Conservation (phyloP, 2,329 filamentous ascomycete genomes). For the Calonectria naviculata region DNA sequence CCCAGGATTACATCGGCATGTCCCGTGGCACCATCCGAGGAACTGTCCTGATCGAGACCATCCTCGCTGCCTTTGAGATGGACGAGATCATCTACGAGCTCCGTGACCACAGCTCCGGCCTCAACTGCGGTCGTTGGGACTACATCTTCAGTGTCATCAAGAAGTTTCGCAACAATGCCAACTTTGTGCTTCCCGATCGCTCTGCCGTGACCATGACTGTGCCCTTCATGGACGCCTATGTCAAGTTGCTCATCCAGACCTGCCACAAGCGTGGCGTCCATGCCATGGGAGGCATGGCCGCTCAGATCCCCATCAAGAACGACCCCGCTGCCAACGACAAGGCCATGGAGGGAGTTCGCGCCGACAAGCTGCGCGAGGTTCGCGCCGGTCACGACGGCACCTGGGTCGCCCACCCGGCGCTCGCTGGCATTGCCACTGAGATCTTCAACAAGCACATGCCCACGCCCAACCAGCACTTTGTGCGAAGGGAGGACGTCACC, state of each 20-base stretch:
- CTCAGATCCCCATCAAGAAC: constrained; percentile 98
- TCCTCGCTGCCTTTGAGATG: constrained; percentile 98
- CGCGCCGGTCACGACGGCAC: constrained; percentile 95
- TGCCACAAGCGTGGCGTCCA: constrained; percentile 98
- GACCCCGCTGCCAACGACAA: constrained; percentile 90
- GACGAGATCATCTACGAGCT: constrained; percentile 99
- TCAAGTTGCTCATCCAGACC: constrained; percentile 97
- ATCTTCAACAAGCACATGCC: constrained; percentile 99
- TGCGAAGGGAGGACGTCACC: constrained; percentile 88
- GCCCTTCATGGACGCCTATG: constrained; percentile 97
- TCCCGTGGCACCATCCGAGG: constrained; percentile 91
- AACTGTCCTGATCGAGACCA: constrained; percentile 97
- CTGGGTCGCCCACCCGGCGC: constrained; percentile 96
- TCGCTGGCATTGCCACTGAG: constrained; percentile 88
- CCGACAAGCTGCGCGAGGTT: constrained; percentile 96
- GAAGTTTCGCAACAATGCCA: constrained; percentile 95
- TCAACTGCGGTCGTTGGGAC: constrained; percentile 99
- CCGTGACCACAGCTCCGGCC: constrained; percentile 92
- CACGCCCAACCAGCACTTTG: constrained; percentile 94
- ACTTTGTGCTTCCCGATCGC: constrained; percentile 94
- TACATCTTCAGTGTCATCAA: constrained; percentile 99
- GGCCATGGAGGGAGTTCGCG: constrained; percentile 92
- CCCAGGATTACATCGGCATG: constrained; percentile 93
- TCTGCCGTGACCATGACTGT: constrained; percentile 95
- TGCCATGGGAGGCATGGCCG: constrained; percentile 98